These are phyloP conservation scores for Kodamaea arcana DNA, from an alignment of 1,139 yeast genomes.

Conservation along the genomic window DNA sequence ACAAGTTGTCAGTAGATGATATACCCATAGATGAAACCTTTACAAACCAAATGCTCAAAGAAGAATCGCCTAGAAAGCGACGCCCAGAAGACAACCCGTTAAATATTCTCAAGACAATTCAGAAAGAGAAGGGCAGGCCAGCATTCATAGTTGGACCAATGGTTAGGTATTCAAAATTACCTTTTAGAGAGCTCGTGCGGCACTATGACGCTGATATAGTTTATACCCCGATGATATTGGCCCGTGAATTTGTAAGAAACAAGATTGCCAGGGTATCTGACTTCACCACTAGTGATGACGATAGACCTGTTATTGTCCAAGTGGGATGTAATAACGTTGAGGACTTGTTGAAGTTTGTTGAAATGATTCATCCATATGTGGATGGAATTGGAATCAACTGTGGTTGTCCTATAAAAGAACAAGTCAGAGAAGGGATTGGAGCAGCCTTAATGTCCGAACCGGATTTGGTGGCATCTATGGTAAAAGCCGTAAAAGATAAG, in stretches of 20 bases:
- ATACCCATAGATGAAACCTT: no score
- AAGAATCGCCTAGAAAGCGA: conserved; percentile 16
- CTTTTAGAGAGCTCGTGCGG: conserved; percentile 77
- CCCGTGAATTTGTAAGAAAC: conserved; percentile 89
- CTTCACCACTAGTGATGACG: conserved; percentile 70
- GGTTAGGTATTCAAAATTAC: conserved; percentile 94
- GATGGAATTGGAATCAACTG: conserved; percentile 95
- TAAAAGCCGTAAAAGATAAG: conserved; percentile 68
- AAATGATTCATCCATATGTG: conserved; percentile 83
- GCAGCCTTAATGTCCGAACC: conserved; percentile 90
- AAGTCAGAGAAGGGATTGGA: conserved; percentile 92
- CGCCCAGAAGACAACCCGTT: conserved; percentile 54
- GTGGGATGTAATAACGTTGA: conserved; percentile 86
- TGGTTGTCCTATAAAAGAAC: conserved; percentile 96
- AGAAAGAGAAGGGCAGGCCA: conserved; percentile 46
- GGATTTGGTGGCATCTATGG: conserved; percentile 79
- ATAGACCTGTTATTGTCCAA: conserved; percentile 77
- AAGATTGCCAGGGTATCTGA: conserved; percentile 77
- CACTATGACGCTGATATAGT: conserved; percentile 77
- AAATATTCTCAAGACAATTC: conserved; percentile 39
- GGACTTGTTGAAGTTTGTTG: conserved; percentile 80
- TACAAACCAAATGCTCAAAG: not conserved
- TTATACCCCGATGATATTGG: conserved; percentile 94
- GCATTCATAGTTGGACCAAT: conserved; percentile 90
- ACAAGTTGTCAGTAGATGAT: no score